phyloP scores from a whole-genome alignment of 2,329 filamentous ascomycete species.

The Colletotrichum navitas region DNA sequence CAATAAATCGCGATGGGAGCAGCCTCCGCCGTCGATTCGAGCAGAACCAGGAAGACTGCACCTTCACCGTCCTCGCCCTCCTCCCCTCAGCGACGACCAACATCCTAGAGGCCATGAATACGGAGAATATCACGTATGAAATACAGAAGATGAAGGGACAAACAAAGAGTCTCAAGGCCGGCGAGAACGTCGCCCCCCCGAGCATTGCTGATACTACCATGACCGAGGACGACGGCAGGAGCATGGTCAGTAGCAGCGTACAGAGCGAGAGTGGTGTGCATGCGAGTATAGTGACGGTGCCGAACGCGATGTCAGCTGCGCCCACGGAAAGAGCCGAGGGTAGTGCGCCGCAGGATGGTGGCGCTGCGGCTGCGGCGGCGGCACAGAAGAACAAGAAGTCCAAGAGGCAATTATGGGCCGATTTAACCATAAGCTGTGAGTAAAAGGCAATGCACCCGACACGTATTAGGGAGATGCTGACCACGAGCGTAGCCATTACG shows the following conservation, averaged over 20 bases:
- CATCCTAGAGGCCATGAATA: slow-evolving; percentile 87
- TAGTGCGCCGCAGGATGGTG: slow-evolving; percentile 37
- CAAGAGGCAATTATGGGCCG: slow-evolving; percentile 96
- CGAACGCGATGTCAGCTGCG: slow-evolving; percentile 59
- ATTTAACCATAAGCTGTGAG: slow-evolving; percentile 94
- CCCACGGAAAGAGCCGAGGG: slow-evolving; percentile 44
- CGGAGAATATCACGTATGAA: slow-evolving; percentile 92
- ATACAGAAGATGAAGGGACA: slow-evolving; percentile 89
- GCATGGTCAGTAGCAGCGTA: slow-evolving; percentile 72
- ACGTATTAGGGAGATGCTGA: slow-evolving; percentile 18
- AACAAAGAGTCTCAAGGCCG: slow-evolving; percentile 63
- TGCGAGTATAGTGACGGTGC: slow-evolving; percentile 78
- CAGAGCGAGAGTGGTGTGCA: slow-evolving; percentile 88
- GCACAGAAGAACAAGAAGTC: slow-evolving; percentile 74
- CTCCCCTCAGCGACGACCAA: slow-evolving; percentile 92
- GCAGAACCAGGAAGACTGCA: slow-evolving; percentile 99
- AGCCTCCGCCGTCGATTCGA: slow-evolving; percentile 96
- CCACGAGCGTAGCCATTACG: slow-evolving; percentile 76
- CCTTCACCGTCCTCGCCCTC: slow-evolving; percentile 95
- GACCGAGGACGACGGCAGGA: slow-evolving; percentile 86
- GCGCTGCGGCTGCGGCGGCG: slow-evolving; percentile 33
- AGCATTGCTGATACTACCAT: slow-evolving; percentile 78
- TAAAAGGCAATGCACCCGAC: slow-evolving; percentile 40
- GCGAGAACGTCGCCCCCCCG: slow-evolving; percentile 62
- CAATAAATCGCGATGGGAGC: slow-evolving; percentile 16